Evolutionary conservation across 1,139 yeast genomes (phyloP).

Genomic region (Geotrichum australiense): DNA sequence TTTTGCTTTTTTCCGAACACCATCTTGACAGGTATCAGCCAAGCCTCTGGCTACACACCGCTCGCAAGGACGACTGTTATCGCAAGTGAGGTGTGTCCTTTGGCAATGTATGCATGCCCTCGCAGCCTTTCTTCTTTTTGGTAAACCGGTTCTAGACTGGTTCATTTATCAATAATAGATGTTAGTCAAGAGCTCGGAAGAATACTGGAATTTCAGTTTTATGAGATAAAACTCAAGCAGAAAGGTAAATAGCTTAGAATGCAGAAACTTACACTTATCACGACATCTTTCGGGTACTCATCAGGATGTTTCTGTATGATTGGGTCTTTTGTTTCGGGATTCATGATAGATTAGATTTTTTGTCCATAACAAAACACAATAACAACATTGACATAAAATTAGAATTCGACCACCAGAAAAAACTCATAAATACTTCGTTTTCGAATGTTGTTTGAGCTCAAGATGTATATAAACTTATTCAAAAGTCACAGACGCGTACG

Average conservation of each 20-base stretch:
- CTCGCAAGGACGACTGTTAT: slow-evolving; percentile 68
- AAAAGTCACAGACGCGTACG: no score
- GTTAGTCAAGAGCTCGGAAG: neutral
- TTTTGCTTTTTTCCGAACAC: slow-evolving; percentile 79
- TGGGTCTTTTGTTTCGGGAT: no score
- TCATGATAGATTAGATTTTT: no score
- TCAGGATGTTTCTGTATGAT: slow-evolving; percentile 15
- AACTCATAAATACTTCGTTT: no score
- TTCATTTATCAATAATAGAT: neutral
- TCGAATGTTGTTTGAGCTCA: no score
- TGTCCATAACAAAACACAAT: no score
- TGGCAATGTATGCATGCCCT: slow-evolving; percentile 93
- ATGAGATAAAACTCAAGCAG: no score
- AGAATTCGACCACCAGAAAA: no score
- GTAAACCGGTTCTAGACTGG: slow-evolving; percentile 21
- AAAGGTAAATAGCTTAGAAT: no score
- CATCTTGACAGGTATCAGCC: slow-evolving; percentile 70
- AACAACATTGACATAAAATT: no score
- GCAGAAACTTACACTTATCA: slow-evolving; percentile 20
- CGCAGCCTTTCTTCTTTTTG: slow-evolving; percentile 52
- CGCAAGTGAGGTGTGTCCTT: slow-evolving; percentile 85
- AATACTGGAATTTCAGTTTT: neutral
- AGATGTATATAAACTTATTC: no score
- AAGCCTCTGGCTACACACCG: slow-evolving; percentile 69
- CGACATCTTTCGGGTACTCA: slow-evolving; percentile 20